A percentile compares a stretch with the other conserved stretches of the same genome.
phyloP scores from a whole-genome alignment of 805 yeast species.

The Sugiyamaella valdiviana region DNA sequence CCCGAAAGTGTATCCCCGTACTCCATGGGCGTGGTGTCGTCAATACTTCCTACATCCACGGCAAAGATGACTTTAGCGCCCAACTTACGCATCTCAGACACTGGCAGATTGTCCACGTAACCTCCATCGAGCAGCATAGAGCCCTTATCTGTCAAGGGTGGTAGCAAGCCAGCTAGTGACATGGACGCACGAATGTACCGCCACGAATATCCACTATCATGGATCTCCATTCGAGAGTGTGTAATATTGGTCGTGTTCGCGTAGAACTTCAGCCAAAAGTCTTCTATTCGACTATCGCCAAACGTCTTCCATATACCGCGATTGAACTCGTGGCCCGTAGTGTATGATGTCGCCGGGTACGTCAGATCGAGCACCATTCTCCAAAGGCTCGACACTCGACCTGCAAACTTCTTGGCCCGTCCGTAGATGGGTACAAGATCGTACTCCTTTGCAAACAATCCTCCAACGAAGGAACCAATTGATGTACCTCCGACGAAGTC shows the following conservation, averaged over 20 bases:
- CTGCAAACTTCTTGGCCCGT: slow-evolving; percentile 77
- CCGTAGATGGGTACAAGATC: slow-evolving; percentile 89
- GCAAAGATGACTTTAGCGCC: slow-evolving; percentile 88
- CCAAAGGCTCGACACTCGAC: slow-evolving; percentile 80
- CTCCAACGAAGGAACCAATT: slow-evolving; percentile 93
- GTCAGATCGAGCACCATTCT: slow-evolving; percentile 77
- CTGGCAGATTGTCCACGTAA: slow-evolving; percentile 89
- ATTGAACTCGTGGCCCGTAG: slow-evolving; percentile 96
- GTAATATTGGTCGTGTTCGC: slow-evolving; percentile 94
- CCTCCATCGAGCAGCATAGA: slow-evolving; percentile 95
- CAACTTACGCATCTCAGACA: slow-evolving; percentile 74
- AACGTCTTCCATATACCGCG: slow-evolving; percentile 96
- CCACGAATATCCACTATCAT: slow-evolving; percentile 91
- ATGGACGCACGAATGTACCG: slow-evolving; percentile 90
- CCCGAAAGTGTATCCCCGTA: slow-evolving; percentile 95
- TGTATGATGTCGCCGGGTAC: slow-evolving; percentile 88
- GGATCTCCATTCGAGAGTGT: slow-evolving; percentile 91
- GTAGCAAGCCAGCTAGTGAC: slow-evolving; percentile 91
- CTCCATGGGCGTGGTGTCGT: slow-evolving; percentile 80
- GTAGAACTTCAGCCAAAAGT: slow-evolving; percentile 86
- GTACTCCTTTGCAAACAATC: slow-evolving; percentile 86
- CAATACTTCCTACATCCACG: slow-evolving; percentile 92
- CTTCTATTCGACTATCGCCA: slow-evolving; percentile 89
- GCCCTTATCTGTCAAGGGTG: slow-evolving; percentile 79
- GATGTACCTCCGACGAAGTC: slow-evolving; percentile 96